Conservation (phyloP, 768 basidiomycete genomes). For the Mycena belliarum region DNA sequence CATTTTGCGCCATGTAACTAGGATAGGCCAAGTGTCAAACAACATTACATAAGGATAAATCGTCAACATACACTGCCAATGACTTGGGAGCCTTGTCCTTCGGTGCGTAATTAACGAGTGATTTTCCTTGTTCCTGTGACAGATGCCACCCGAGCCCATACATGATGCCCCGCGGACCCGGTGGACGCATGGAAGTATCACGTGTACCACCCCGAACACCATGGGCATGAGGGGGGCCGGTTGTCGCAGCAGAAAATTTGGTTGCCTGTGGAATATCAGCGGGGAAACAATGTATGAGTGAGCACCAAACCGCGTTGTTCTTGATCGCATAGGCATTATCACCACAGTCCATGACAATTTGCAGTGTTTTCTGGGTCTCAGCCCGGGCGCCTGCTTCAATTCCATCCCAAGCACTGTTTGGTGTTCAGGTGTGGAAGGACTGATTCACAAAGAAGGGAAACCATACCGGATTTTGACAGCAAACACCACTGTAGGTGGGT, state of each 20-base stretch:
- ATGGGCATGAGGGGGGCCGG: neutral
- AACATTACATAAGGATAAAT: neutral
- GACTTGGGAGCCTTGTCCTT: neutral
- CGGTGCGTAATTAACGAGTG: constrained; percentile 1
- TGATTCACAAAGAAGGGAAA: neutral
- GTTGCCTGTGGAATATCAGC: neutral
- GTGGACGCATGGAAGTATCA: neutral
- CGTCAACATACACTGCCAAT: neutral
- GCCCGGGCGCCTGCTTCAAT: neutral
- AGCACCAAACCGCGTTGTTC: neutral
- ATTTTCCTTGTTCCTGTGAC: neutral
- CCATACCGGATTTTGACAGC: neutral
- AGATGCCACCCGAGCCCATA: constrained; percentile 9
- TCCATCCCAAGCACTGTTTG: too few species aligned
- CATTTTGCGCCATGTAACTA: neutral
- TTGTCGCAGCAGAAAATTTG: neutral
- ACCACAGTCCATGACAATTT: constrained; percentile 5
- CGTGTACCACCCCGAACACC: neutral
- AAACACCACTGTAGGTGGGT: neutral
- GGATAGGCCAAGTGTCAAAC: too few species aligned
- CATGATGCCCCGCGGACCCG: constrained; percentile 1
- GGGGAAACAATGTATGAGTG: neutral
- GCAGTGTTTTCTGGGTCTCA: neutral
- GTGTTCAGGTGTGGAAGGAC: too few species aligned
- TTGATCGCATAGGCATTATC: neutral